These are phyloP conservation scores for Urtica urens DNA, from an alignment of 306 rosid genomes.

Conservation along the genomic window DNA sequence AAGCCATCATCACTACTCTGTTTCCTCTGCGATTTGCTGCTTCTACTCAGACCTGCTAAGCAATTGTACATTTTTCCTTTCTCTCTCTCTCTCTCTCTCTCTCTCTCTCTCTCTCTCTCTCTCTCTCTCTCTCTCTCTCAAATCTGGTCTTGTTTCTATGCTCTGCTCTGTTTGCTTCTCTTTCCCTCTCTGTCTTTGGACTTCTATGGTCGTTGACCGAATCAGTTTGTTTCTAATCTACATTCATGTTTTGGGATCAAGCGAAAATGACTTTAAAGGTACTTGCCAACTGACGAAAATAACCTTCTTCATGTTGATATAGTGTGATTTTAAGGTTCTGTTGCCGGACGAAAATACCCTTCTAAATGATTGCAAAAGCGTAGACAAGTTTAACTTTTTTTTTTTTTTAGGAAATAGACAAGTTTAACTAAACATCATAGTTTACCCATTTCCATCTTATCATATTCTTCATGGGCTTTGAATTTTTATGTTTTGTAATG, in stretches of 20 bases:
- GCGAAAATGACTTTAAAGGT: background rate
- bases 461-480: too few relatives aligned
- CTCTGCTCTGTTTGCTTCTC: background rate
- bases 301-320: too few relatives aligned
- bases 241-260: background rate
- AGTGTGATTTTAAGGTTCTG: too few relatives aligned
- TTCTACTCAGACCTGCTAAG: background rate
- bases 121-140: constrained; percentile 2
- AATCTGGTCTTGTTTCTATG: too few relatives aligned
- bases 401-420: too few relatives aligned
- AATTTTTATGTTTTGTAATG: too few relatives aligned
- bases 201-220: background rate
- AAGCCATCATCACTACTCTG: background rate
- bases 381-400: too few relatives aligned
- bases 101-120: constrained; percentile 2
- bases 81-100: constrained; percentile 10
- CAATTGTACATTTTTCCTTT: constrained; percentile 15
- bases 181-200: background rate
- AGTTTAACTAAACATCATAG: too few relatives aligned
- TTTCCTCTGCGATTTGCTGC: too few relatives aligned
- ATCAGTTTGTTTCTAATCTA: background rate
- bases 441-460: too few relatives aligned
- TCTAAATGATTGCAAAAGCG: too few relatives aligned
- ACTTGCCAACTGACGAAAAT: background rate
- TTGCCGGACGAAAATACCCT: too few relatives aligned